Base-by-base conservation (phyloP, 148 eudicot genomes). In the Persicaria tinctoria region DNA sequence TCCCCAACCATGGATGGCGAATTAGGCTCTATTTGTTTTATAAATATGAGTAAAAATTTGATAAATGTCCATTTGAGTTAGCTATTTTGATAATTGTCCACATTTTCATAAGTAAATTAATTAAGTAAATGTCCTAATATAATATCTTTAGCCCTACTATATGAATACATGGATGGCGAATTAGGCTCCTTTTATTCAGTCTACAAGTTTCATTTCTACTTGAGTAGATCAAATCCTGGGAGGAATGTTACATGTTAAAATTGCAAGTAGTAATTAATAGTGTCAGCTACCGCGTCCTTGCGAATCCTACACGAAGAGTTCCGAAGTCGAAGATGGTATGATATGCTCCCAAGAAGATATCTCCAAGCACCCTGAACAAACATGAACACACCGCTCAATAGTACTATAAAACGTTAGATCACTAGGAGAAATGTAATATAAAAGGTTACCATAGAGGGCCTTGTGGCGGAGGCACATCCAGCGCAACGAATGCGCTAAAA, bases 311-410 rank as follows among this genome's bases (percentile, higher is more conserved):
- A 71, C 55, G 78, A 10, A 74, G 85, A 70, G 78, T 78, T n/a
- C 79, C 89, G 50, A 70, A 81, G 74, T 86, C 89, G 23, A 86
- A 86, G 59, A 83, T 62, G 0, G 89, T 84, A 80, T 86, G 89
- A 71, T 86, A 86, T 49, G 82, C 83, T 68, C 80, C 85, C 71
- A 86, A 49, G 82, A 86, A 86, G 46, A 84, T 72, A 78, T 78
- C 78, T 55, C 89, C 86, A 56, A 86, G 84, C 68, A 86, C 73
- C 89, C 86, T 86, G 79, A 50, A 69, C 56, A n/a, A 57, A 57
- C 10, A 57, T 1, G 6, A 57, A 6, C 27, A 20, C 38, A 20
- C 63, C 0, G 17, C 10, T 18, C 27, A 57, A 57, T 57, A 57
- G 32, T 17, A 54, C 5, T 13, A 13, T 2, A 3, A 54, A 13